Conservation (phyloP, 495 filamentous ascomycete species). For the Aspergillus bertholletiae region DNA sequence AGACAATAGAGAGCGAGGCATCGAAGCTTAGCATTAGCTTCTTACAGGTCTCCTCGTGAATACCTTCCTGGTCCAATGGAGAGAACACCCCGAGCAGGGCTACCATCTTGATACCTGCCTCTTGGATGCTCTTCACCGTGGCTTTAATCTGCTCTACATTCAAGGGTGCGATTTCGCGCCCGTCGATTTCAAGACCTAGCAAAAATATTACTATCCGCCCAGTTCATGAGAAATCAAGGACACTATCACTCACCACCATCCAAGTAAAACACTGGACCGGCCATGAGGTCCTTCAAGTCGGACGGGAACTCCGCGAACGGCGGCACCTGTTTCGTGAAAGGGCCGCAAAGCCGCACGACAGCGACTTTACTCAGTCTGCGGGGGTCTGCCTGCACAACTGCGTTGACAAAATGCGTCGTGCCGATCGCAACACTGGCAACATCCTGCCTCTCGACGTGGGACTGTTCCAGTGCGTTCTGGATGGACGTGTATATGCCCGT, state of each 20-base stretch:
- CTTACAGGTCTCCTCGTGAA: slow-evolving; percentile 20
- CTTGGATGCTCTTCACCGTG: neutral
- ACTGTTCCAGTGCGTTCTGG: slow-evolving; percentile 38
- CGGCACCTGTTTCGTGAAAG: slow-evolving; percentile 51
- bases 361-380: slow-evolving; percentile 50
- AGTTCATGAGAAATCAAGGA: too few species aligned
- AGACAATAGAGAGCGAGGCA: slow-evolving; percentile 31
- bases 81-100: slow-evolving; percentile 39
- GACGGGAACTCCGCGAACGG: slow-evolving; percentile 48
- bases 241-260: slow-evolving; percentile 28
- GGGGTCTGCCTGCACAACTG: slow-evolving; percentile 54
- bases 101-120: slow-evolving; percentile 21
- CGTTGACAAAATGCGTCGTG: slow-evolving; percentile 64
- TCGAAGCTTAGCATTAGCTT: slow-evolving; percentile 13
- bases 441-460: slow-evolving; percentile 30
- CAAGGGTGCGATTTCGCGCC: slow-evolving; percentile 26
- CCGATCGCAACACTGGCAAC: slow-evolving; percentile 58
- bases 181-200: slow-evolving; percentile 38
- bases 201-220: neutral
- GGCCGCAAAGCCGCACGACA: slow-evolving; percentile 50
- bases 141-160: slow-evolving; percentile 22
- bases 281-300: slow-evolving; percentile 26
- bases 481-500: slow-evolving; percentile 51
- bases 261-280: slow-evolving; percentile 33
- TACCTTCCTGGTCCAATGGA: slow-evolving; percentile 26